These are phyloP conservation scores for Plasmodium gonderi DNA, from an alignment of 169 alveolate genomes.

Conservation along the genomic window DNA sequence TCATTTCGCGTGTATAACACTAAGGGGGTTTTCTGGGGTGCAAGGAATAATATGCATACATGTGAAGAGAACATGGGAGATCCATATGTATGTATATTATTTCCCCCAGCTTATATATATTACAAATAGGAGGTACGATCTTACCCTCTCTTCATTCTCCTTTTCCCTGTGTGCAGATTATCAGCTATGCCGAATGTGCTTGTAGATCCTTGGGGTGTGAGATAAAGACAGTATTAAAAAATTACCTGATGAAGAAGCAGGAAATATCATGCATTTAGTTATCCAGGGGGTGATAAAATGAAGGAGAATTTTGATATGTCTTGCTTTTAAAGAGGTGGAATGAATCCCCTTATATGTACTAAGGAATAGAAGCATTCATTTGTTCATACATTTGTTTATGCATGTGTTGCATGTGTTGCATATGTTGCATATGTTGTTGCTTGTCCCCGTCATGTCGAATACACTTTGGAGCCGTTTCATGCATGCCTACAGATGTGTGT, in stretches of 20 bases:
- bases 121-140: no score
- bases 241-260: slow-evolving; percentile 10
- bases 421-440: no score
- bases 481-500: neutral
- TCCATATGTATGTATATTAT: neutral
- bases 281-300: neutral
- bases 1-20: no score
- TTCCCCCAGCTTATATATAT: neutral
- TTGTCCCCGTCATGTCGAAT: no score
- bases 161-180: slow-evolving; percentile 3
- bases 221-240: slow-evolving; percentile 50
- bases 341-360: no score
- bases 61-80: no score
- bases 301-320: neutral
- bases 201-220: slow-evolving; percentile 58
- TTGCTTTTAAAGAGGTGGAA: neutral
- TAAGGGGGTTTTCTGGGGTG: neutral
- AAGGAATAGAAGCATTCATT: no score
- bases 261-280: neutral
- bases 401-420: no score
- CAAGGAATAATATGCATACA: no score
- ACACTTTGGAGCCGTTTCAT: neutral
- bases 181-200: slow-evolving; percentile 49
- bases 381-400: no score
- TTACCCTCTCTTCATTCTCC: no score